These are phyloP conservation scores for Myxozyma neotropica DNA, from an alignment of 805 yeast genomes.

Conservation along the genomic window DNA sequence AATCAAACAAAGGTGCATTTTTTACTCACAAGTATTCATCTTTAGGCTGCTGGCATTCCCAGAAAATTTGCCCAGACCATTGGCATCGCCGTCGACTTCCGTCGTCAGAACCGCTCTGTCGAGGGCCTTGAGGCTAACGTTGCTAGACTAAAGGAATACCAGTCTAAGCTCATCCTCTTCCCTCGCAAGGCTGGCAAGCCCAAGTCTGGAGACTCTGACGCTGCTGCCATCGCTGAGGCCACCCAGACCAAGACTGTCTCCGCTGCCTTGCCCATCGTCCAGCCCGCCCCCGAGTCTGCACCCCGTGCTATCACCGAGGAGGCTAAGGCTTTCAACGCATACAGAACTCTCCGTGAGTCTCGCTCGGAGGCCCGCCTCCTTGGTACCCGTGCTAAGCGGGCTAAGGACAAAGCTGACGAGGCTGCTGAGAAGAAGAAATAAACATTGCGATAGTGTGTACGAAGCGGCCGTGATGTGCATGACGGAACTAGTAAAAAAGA, in stretches of 20 bases:
- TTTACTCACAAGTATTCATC: no score
- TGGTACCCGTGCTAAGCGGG: constrained; percentile 98
- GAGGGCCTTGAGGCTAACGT: constrained; percentile 95
- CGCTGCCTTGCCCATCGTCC: constrained; percentile 89
- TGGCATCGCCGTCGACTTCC: constrained; percentile 99
- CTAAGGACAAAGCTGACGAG: constrained; percentile 94
- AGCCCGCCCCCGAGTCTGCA: constrained; percentile 68
- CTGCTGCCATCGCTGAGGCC: constrained; percentile 65
- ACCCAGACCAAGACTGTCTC: constrained; percentile 64
- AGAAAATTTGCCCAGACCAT: constrained; percentile 96
- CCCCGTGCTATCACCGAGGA: constrained; percentile 82
- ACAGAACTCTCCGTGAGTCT: constrained; percentile 92
- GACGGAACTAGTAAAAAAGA: background rate
- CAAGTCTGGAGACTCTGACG: constrained; percentile 50
- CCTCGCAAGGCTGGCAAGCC: constrained; percentile 83
- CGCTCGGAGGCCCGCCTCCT: constrained; percentile 90
- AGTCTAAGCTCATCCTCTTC: constrained; percentile 92
- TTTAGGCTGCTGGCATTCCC: constrained; percentile 89
- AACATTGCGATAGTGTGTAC: constrained; percentile 38
- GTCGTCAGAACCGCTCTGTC: constrained; percentile 97
- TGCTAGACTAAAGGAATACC: constrained; percentile 94
- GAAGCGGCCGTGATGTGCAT: constrained; percentile 1
- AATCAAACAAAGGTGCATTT: no score
- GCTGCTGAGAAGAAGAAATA: constrained; percentile 97
- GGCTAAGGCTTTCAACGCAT: constrained; percentile 76